These are phyloP conservation scores for Skeletonema costatum DNA, from an alignment of 108 stramenopile species.

Conservation along the genomic window DNA sequence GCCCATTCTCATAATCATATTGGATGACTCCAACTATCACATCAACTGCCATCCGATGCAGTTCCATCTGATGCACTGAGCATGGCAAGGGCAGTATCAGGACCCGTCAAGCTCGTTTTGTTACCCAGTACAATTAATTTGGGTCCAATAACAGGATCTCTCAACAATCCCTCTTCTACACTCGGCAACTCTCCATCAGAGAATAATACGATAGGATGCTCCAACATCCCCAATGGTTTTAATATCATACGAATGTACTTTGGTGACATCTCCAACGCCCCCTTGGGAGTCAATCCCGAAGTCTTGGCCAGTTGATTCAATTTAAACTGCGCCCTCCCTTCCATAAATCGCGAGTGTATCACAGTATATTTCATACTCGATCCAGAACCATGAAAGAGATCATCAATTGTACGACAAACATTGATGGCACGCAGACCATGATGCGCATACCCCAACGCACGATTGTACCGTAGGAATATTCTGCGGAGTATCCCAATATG, in stretches of 20 bases:
- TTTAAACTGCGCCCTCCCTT: neutral
- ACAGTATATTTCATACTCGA: neutral
- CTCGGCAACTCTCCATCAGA: constrained; percentile 2
- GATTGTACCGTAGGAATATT: constrained; percentile 23
- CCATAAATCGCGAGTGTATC: constrained; percentile 5
- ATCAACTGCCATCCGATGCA: no score
- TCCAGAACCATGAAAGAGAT: constrained; percentile 1
- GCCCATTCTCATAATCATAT: no score
- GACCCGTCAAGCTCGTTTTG: constrained; percentile 9
- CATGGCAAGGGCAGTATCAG: constrained; percentile 22
- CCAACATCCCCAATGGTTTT: constrained; percentile 16
- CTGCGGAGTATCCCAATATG: constrained; percentile 27
- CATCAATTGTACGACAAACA: constrained; percentile 6
- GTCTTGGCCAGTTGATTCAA: neutral
- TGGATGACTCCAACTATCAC: no score
- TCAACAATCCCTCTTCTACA: constrained; percentile 12
- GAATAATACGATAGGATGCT: constrained; percentile 13
- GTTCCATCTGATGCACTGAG: no score
- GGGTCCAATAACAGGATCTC: constrained; percentile 20
- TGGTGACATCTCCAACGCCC: constrained; percentile 22
- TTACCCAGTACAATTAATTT: neutral
- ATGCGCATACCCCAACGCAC: constrained; percentile 18
- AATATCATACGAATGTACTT: constrained; percentile 32
- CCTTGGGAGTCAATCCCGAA: neutral
- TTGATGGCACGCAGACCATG: neutral